These are phyloP conservation scores for Daldinia decipiens DNA, from an alignment of 495 filamentous ascomycete genomes.

Conservation along the genomic window DNA sequence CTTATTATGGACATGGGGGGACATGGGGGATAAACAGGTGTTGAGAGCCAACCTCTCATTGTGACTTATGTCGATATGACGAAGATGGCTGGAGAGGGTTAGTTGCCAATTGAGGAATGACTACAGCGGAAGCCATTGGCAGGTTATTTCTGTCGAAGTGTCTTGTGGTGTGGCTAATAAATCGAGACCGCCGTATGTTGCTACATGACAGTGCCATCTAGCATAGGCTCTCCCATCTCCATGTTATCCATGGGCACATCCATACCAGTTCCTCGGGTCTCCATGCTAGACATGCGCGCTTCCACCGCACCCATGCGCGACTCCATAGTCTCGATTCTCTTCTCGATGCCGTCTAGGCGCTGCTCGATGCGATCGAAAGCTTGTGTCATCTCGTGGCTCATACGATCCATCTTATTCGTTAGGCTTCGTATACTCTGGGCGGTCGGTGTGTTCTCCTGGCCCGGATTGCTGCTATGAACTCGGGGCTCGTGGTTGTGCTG, in stretches of 20 bases:
- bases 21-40: background rate
- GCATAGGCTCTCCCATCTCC: slow-evolving; percentile 48
- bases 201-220: slow-evolving; percentile 45
- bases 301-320: slow-evolving; percentile 54
- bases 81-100: background rate
- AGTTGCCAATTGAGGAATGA: background rate
- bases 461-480: slow-evolving; percentile 52
- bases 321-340: slow-evolving; percentile 56
- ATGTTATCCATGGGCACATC: slow-evolving; percentile 61
- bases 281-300: slow-evolving; percentile 53
- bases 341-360: slow-evolving; percentile 55
- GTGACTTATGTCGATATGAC: background rate
- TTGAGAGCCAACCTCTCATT: background rate
- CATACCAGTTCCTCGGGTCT: slow-evolving; percentile 52
- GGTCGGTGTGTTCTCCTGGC: slow-evolving; percentile 57
- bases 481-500: slow-evolving; percentile 63
- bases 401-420: slow-evolving; percentile 60
- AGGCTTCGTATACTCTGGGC: slow-evolving; percentile 58
- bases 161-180: background rate
- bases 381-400: slow-evolving; percentile 55
- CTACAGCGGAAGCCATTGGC: background rate
- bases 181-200: background rate
- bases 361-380: slow-evolving; percentile 47
- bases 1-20: background rate
- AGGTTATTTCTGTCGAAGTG: background rate